phyloP scores from a whole-genome alignment of 306 rosid genomes.

The Coriaria nepalensis region DNA sequence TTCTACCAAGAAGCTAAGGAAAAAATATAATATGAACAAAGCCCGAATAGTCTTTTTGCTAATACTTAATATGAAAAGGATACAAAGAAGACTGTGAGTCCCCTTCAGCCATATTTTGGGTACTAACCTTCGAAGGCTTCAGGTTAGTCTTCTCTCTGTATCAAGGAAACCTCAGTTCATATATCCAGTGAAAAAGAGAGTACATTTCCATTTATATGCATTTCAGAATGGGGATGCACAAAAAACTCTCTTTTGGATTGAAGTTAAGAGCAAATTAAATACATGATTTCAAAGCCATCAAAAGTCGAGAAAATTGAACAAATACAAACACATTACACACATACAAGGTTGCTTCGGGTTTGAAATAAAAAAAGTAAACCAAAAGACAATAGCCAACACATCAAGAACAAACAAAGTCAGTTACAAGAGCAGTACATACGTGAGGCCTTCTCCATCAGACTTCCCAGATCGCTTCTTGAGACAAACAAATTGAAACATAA shows the following conservation, averaged over 20 bases:
- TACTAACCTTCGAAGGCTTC: conserved; percentile 28
- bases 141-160: conserved; percentile 53
- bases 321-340: no score
- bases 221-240: no score
- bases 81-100: conserved; percentile 48
- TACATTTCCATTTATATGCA: not conserved
- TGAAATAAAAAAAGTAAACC: no score
- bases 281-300: no score
- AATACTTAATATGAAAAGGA: conserved; percentile 35
- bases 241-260: no score
- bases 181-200: conserved; percentile 3
- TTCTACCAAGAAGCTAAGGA: conserved; percentile 34
- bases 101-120: conserved; percentile 23
- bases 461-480: conserved; percentile 55
- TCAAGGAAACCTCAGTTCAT: conserved; percentile 17
- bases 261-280: no score
- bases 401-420: not conserved
- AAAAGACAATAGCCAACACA: not conserved
- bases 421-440: conserved; percentile 22
- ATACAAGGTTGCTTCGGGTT: no score
- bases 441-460: conserved; percentile 47
- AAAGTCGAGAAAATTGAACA: no score
- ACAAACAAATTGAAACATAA: conserved; percentile 13
- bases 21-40: not conserved
- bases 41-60: not conserved